Evolutionary conservation across 352 stramenopile species (phyloP).

Genomic region (Globisporangium radiosum): DNA sequence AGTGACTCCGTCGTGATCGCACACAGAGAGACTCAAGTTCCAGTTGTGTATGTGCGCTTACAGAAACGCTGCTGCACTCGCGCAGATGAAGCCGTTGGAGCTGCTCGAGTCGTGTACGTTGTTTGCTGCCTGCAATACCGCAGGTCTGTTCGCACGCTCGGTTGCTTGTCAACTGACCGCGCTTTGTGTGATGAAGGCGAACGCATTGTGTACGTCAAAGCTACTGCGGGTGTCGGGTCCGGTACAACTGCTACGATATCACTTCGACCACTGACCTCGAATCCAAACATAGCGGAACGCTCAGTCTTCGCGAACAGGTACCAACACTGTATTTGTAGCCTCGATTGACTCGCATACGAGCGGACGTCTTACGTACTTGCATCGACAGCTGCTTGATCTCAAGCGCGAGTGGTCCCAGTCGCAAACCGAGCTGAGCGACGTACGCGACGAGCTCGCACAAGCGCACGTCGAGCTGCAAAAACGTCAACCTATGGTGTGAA

Average conservation of each 20-base stretch:
- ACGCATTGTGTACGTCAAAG: background rate
- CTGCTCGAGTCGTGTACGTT: constrained; percentile 6
- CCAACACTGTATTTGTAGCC: background rate
- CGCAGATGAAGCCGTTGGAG: constrained; percentile 3
- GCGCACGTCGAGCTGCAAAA: background rate
- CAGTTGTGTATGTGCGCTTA: background rate
- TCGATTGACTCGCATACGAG: no score
- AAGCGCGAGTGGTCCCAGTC: background rate
- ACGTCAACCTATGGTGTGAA: constrained; percentile 2
- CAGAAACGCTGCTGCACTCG: constrained; percentile 1
- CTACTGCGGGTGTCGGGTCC: no score
- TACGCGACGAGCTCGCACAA: background rate
- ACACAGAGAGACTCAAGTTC: no score
- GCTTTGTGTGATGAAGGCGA: background rate
- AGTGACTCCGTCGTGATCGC: no score
- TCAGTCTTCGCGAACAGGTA: background rate
- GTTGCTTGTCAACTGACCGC: background rate
- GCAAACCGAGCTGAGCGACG: background rate
- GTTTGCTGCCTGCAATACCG: background rate
- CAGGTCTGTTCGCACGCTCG: background rate
- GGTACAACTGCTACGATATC: no score
- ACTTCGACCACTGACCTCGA: no score
- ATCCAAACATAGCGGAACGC: background rate
- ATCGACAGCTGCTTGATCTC: background rate
- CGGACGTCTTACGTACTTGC: background rate